Conservation (phyloP, 2,329 filamentous ascomycete genomes). For the Emmonsia crescens region DNA sequence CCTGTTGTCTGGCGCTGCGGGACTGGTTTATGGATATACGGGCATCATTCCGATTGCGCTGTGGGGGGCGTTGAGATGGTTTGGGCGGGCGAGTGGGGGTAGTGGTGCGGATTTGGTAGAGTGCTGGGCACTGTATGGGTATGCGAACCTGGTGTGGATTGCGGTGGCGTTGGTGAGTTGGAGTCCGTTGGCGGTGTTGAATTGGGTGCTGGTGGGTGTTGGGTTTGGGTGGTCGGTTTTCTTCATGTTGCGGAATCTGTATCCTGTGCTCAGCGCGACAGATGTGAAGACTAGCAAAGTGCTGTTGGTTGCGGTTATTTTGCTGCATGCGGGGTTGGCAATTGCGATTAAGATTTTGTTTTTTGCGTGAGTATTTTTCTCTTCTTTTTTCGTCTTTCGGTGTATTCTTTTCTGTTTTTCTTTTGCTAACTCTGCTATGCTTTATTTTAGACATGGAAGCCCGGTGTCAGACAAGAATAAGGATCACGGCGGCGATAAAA, state of each 20-base stretch:
- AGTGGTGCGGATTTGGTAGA: conserved; percentile 70
- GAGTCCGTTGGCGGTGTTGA: conserved; percentile 74
- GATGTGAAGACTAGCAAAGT: conserved; percentile 86
- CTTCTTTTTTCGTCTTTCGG: conserved; percentile 1
- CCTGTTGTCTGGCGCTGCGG: conserved; percentile 78
- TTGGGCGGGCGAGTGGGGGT: conserved; percentile 60
- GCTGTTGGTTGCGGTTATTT: conserved; percentile 70
- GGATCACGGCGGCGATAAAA: conserved; percentile 21
- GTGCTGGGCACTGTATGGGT: conserved; percentile 92
- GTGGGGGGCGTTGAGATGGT: conserved; percentile 86
- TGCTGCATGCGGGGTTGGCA: conserved; percentile 77
- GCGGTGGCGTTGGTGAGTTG: conserved; percentile 85
- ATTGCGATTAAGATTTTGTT: conserved; percentile 95
- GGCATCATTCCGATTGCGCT: conserved; percentile 71
- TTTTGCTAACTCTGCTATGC: conserved; percentile 8
- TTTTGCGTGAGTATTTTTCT: conserved; percentile 54
- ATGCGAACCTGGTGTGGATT: conserved; percentile 95
- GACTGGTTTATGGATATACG: conserved; percentile 92
- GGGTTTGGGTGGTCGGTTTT: conserved; percentile 73
- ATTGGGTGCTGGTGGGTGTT: conserved; percentile 85
- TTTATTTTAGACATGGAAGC: conserved; percentile 49
- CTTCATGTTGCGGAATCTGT: conserved; percentile 77
- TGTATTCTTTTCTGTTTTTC: neutral
- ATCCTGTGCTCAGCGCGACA: conserved; percentile 83
- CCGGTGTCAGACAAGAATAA: conserved; percentile 40